Evolutionary conservation across 257 asterid species (phyloP).

Genomic region (Schizonepeta tenuifolia): DNA sequence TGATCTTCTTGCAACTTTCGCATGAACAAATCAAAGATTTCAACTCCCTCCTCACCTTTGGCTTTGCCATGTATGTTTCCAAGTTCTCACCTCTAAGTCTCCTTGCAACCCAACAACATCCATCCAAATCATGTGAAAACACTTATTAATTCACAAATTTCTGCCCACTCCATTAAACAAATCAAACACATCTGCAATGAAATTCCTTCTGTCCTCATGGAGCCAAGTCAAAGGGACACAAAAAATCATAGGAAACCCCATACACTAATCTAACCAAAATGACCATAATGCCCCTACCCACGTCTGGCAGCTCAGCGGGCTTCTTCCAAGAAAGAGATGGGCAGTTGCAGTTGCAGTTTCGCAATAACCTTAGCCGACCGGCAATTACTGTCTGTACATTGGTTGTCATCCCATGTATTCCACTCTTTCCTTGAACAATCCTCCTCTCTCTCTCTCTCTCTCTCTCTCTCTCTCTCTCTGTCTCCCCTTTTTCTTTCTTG

Average conservation of each 20-base stretch:
- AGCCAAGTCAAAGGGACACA: slow-evolving; percentile 45
- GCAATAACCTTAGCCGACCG: slow-evolving; percentile 53
- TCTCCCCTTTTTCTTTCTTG: too few species aligned
- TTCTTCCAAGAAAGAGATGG: slow-evolving; percentile 55
- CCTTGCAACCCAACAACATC: slow-evolving; percentile 47
- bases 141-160: slow-evolving; percentile 22
- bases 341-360: slow-evolving; percentile 38
- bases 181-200: slow-evolving; percentile 27
- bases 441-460: background rate
- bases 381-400: slow-evolving; percentile 45
- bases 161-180: slow-evolving; percentile 12
- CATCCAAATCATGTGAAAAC: slow-evolving; percentile 49
- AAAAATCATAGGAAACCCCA: slow-evolving; percentile 8
- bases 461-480: too few species aligned
- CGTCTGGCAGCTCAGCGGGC: slow-evolving; percentile 32
- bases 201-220: slow-evolving; percentile 45
- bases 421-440: slow-evolving; percentile 24
- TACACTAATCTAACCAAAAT: slow-evolving; percentile 18
- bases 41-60: slow-evolving; percentile 21
- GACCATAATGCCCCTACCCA: slow-evolving; percentile 29
- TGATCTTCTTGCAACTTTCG: slow-evolving; percentile 21
- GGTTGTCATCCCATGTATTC: slow-evolving; percentile 45
- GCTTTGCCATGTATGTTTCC: slow-evolving; percentile 39
- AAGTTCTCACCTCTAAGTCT: slow-evolving; percentile 45
- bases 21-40: background rate